Evolutionary conservation across 108 stramenopile genomes (phyloP), one percentile per base, ranked within the genome.

Genomic region (Cyclotella kingstonii): DNA sequence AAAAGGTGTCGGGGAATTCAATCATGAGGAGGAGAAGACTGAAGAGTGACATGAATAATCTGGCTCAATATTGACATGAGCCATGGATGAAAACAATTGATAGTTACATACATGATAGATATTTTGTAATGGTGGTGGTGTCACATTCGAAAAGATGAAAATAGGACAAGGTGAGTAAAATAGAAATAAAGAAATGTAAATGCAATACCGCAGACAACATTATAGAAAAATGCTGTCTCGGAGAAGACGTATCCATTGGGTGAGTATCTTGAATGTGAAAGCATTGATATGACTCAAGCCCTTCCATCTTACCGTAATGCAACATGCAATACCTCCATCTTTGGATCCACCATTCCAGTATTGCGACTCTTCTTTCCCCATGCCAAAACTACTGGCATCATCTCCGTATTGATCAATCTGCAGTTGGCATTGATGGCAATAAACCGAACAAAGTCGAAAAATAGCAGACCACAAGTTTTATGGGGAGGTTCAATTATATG

Each of bases 21-120:
- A 66, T 40, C 0, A 54, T 23, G 41, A 74, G 49, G n/a, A 66
- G 57, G 0, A 74, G 54, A 6, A 66, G n/a, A 27, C 52, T 29
- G 44, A 65, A 74, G 25, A 54, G 27, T 41, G 63, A 35, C 49
- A 74, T 74, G 52, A 66, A 66, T 46, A 74, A 18, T 33, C 72
- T 69, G 22, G 29, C 12, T 15, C 19, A 34, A 34, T 26, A 29
- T 6, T 14, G 52, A 53, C 3, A 14, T 0, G 11, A 46, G n/a
- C n/a, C n/a, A n/a, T n/a, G n/a, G n/a, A n/a, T n/a, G n/a, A n/a
- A n/a, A n/a, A n/a, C n/a, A n/a, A 42, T 4, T 57, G 39, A 1
- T 42, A 28, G n/a, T 27, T 11, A 28, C 3, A 19, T 28, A 19
- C 1, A 35, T 41, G n/a, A n/a, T 57, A 25, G 7, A 54, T 54